Percentiles rank a stretch among this genome's conserved stretches.
phyloP scores from a whole-genome alignment of 495 filamentous ascomycete species.

The Talaromyces stipitatus region DNA sequence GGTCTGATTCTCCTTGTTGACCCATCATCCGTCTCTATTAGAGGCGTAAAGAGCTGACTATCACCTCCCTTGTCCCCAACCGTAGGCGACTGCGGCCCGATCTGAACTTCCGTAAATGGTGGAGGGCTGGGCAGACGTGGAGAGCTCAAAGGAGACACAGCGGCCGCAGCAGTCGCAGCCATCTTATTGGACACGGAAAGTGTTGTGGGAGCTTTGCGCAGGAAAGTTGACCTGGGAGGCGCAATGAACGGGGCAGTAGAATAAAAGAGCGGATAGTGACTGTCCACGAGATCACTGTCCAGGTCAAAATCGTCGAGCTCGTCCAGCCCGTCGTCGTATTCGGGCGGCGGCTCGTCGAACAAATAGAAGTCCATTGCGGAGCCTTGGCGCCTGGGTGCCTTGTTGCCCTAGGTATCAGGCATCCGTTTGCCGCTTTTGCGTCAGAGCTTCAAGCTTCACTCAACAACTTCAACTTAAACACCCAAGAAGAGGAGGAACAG shows the following conservation, averaged over 20 bases:
- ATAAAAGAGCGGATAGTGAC: constrained; percentile 8
- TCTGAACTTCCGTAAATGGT: constrained; percentile 83
- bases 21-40: constrained; percentile 51
- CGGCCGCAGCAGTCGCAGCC: constrained; percentile 43
- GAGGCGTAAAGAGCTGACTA: constrained; percentile 29
- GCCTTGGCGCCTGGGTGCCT: constrained; percentile 8
- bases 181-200: constrained; percentile 7
- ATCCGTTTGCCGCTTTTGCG: constrained; percentile 9
- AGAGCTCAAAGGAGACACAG: constrained; percentile 67
- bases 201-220: constrained; percentile 2
- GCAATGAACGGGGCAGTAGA: constrained; percentile 16
- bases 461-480: neutral
- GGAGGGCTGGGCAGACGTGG: constrained; percentile 84
- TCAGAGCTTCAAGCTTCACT: neutral
- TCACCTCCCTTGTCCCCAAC: constrained; percentile 41
- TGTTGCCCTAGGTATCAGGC: constrained; percentile 30
- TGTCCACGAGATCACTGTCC: neutral
- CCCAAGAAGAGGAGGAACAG: constrained; percentile 8
- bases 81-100: constrained; percentile 74
- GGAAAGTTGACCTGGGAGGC: constrained; percentile 5
- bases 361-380: constrained; percentile 11
- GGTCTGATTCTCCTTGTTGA: constrained; percentile 81
- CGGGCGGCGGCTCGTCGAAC: neutral
- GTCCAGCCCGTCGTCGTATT: neutral
- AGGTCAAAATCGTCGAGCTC: neutral